A percentile compares a stretch with the other conserved stretches of the same genome.
These are phyloP conservation scores for Dothistroma pini DNA, from an alignment of 2,329 filamentous ascomycete species.

Conservation along the genomic window DNA sequence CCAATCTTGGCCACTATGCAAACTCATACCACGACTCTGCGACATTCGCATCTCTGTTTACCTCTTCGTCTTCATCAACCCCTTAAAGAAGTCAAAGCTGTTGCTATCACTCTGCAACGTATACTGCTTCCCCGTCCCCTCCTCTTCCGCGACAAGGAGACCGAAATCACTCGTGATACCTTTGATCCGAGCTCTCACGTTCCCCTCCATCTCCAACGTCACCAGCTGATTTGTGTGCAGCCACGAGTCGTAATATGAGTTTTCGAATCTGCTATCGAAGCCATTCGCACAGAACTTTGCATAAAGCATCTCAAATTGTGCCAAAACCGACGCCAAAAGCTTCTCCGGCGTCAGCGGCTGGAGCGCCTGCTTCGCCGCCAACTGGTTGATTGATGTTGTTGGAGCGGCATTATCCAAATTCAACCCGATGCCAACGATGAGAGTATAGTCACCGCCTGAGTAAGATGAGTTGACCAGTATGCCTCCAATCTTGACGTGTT, in stretches of 20 bases:
- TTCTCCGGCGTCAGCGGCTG: constrained; percentile 60
- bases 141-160: constrained; percentile 76
- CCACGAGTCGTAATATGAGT: constrained; percentile 78
- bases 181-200: constrained; percentile 68
- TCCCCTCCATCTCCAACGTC: constrained; percentile 76
- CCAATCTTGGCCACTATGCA: neutral
- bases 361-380: constrained; percentile 52
- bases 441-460: constrained; percentile 69
- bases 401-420: constrained; percentile 87
- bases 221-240: constrained; percentile 67
- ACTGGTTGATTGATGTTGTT: constrained; percentile 77
- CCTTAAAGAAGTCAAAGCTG: constrained; percentile 96
- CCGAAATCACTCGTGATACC: constrained; percentile 94
- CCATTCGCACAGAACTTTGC: constrained; percentile 68
- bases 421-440: constrained; percentile 77
- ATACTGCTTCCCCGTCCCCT: constrained; percentile 76
- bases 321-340: constrained; percentile 75
- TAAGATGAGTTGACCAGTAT: constrained; percentile 90
- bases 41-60: constrained; percentile 34
- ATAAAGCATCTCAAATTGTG: constrained; percentile 74
- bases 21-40: neutral
- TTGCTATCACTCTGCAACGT: constrained; percentile 94
- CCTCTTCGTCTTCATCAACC: constrained; percentile 75
- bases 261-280: constrained; percentile 70
- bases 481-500: constrained; percentile 88